Evolutionary conservation across 2,329 filamentous ascomycete species (phyloP).

Genomic region (Parafenestella ontariensis): DNA sequence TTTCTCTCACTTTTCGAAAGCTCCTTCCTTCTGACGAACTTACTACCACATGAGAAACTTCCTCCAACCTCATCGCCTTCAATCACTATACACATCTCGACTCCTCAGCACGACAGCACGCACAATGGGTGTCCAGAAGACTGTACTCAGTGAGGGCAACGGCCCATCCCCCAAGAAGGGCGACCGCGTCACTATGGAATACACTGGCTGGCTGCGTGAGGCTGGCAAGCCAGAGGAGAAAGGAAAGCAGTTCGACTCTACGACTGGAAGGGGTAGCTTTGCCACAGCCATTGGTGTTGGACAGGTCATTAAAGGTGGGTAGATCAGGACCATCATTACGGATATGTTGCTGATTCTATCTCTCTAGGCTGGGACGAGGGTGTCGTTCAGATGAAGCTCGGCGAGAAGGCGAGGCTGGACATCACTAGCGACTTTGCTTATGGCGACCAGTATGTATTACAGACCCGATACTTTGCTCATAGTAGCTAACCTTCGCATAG

Average conservation of each 20-base stretch:
- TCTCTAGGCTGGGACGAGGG: conserved; percentile 66
- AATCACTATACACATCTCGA: conserved; percentile 13
- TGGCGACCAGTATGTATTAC: conserved; percentile 25
- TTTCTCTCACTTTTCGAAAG: conserved; percentile 7
- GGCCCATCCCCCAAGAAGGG: conserved; percentile 38
- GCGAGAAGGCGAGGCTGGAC: conserved; percentile 85
- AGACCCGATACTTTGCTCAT: background rate
- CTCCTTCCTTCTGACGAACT: conserved; percentile 3
- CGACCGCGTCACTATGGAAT: conserved; percentile 41
- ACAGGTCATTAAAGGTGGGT: conserved; percentile 81
- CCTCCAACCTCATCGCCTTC: conserved; percentile 10
- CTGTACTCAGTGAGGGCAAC: conserved; percentile 35
- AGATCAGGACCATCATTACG: background rate
- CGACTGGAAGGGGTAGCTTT: conserved; percentile 77
- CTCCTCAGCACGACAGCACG: conserved; percentile 22
- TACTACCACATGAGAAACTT: conserved; percentile 16
- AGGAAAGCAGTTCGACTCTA: conserved; percentile 75
- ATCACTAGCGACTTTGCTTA: conserved; percentile 71
- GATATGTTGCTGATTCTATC: background rate
- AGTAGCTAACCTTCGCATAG: conserved; percentile 51
- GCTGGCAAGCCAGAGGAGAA: conserved; percentile 30
- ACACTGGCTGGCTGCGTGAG: conserved; percentile 41
- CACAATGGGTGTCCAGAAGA: conserved; percentile 41
- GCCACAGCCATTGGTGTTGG: conserved; percentile 79
- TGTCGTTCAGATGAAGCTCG: conserved; percentile 76